A percentile compares a stretch with the other conserved stretches of the same genome.
Conservation (phyloP, 352 stramenopile species). For the Phytophthora lateralis region DNA sequence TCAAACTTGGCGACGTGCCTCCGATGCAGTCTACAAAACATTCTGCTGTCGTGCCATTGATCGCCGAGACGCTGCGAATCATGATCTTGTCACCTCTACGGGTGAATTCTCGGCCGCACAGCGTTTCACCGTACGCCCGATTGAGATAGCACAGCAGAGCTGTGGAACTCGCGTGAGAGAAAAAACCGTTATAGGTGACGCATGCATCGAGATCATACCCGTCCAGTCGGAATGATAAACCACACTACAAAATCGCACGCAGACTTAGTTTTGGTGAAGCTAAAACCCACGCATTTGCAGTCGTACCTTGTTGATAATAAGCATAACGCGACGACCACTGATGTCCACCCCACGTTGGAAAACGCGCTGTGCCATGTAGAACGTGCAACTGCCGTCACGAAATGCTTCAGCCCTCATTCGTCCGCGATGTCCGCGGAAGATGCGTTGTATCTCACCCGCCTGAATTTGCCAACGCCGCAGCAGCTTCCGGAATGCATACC, state of each 20-base stretch:
- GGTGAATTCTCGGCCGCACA: conserved; percentile 49
- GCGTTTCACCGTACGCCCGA: conserved; percentile 52
- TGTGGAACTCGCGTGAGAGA: conserved; percentile 55
- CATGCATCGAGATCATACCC: conserved; percentile 60
- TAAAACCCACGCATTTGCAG: neutral
- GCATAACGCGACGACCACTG: conserved; percentile 49
- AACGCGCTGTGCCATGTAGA: conserved; percentile 71
- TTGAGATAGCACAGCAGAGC: conserved; percentile 62
- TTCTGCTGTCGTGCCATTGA: conserved; percentile 46
- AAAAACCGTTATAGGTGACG: conserved; percentile 56
- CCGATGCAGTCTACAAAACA: conserved; percentile 44
- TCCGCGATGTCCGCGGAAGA: conserved; percentile 58
- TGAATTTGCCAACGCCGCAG: conserved; percentile 37
- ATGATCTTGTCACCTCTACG: conserved; percentile 37
- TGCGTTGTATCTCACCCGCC: conserved; percentile 53
- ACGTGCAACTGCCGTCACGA: conserved; percentile 66
- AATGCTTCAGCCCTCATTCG: conserved; percentile 63
- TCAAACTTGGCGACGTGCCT: conserved; percentile 3
- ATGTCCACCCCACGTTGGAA: conserved; percentile 65
- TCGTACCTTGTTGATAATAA: conserved; percentile 66
- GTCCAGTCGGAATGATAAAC: conserved; percentile 66
- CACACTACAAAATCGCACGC: conserved; percentile 41
- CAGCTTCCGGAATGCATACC: conserved; percentile 40
- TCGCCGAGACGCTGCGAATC: conserved; percentile 42
- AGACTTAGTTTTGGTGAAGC: neutral